Base-by-base conservation (phyloP, 768 basidiomycete genomes). In the Termitomyces sp. region DNA sequence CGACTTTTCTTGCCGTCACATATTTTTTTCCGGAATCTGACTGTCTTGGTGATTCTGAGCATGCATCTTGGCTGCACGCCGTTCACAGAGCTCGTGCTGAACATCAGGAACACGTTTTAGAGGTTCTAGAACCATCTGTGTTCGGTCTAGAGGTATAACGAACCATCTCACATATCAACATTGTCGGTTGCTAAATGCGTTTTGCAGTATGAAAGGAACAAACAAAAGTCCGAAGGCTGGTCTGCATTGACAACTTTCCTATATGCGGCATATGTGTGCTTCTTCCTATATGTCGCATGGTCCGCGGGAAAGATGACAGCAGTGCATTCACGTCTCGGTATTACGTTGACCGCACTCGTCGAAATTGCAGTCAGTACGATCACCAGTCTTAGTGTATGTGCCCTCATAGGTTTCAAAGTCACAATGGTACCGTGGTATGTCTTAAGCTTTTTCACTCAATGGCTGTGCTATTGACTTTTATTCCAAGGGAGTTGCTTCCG, bases 281-380 rank as follows among this genome's bases (percentile, higher is more conserved):
- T 94, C 68, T 79, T 85, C 61, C 77, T 80, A 9, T 92, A 92
- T 63, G 90, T 93, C 58, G 82, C 78, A 40, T 84, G 85, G 74
- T 86, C 86, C 43, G 81, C 94, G 72, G 80, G 85, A 56, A 79
- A 82, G 45, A 90, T 92, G 83, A 80, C 85, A 58, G 86, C 86
- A 13, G 89, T 97, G 10, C 96, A 99, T 72, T 94, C 92, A 5
- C 84, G 92, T 45, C 79, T 92, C 54, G 96, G 96, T 71, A 75
- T 99, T 33, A 90, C 92, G 1, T 90, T 98, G 69, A 98, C 96
- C 2, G 96, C 94, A 13, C 76, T 95, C 30, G 88, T 96, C 22
- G 94, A 98, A 72, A 87, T 98, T 44, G 77, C 87, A 7, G 93
- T 92, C 58, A 95, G 93, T 75, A 94, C 96, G 0, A 84, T 99